Percentiles rank a stretch among this genome's conserved stretches.
phyloP scores from a whole-genome alignment of 495 filamentous ascomycete species.

The Trichoderma virens region DNA sequence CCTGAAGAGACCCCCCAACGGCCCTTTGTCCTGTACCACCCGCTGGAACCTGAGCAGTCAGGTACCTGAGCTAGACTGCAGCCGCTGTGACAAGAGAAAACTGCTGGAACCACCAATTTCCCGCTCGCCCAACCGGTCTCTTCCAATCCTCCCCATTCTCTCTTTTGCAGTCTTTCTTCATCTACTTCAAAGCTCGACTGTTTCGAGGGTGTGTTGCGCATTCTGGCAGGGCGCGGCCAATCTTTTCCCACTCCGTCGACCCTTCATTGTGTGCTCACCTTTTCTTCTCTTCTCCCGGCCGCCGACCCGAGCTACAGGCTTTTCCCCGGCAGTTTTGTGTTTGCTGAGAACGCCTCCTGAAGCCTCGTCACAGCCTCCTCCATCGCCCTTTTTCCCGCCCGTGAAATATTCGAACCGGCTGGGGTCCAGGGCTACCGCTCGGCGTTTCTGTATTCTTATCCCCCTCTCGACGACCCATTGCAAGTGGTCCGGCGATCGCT shows the following conservation, averaged over 20 bases:
- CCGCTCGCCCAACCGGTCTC: constrained; percentile 11
- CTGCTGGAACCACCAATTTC: constrained; percentile 12
- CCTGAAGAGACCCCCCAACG: not conserved
- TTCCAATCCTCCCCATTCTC: constrained; percentile 8
- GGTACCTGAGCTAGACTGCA: not conserved
- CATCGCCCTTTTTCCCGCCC: not conserved
- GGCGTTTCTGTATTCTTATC: not conserved
- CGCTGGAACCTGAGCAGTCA: no score
- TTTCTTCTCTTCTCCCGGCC: constrained; percentile 11
- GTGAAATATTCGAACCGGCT: constrained; percentile 1
- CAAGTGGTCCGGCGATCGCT: not conserved
- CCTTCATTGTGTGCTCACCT: constrained; percentile 10
- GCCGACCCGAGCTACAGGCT: constrained; percentile 10
- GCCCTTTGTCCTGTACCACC: not conserved
- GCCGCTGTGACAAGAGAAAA: not conserved
- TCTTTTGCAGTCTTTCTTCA: constrained; percentile 11
- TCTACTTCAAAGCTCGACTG: constrained; percentile 14
- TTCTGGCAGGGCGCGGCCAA: constrained; percentile 19
- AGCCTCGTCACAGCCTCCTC: not conserved
- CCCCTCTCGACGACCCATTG: not conserved
- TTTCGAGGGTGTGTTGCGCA: constrained; percentile 19
- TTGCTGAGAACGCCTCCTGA: not conserved
- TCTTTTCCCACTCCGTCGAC: not conserved
- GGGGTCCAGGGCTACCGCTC: not conserved
- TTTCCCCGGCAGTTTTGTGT: constrained; percentile 5